phyloP scores from a whole-genome alignment of 2,329 filamentous ascomycete genomes.

The Sclerotinia minor region DNA sequence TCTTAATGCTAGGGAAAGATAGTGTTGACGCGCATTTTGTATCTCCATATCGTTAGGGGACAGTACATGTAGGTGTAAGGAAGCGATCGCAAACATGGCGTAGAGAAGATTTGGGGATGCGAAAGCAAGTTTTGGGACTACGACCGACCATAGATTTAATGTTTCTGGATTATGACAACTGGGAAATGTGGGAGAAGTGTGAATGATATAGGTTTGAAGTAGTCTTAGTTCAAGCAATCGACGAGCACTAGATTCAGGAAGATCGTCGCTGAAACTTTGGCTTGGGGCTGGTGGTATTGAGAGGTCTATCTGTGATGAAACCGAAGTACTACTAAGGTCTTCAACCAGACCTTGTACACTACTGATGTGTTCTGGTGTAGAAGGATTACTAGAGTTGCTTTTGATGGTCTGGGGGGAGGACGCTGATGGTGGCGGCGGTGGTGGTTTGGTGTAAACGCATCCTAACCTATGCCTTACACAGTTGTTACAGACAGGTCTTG shows the following conservation, averaged over 20 bases:
- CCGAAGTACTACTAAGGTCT: conserved; percentile 18
- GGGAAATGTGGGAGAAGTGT: conserved; percentile 25
- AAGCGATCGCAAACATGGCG: conserved; percentile 29
- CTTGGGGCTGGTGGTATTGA: conserved; percentile 12
- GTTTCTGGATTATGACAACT: conserved; percentile 23
- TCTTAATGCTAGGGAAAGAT: conserved; percentile 26
- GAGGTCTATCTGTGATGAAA: conserved; percentile 4
- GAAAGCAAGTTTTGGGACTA: conserved; percentile 28
- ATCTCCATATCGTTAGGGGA: conserved; percentile 27
- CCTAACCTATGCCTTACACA: conserved; percentile 29
- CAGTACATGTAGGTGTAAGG: conserved; percentile 26
- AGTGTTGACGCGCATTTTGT: conserved; percentile 26
- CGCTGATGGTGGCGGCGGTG: conserved; percentile 2
- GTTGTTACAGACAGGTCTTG: conserved; percentile 28
- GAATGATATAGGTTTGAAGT: conserved; percentile 27
- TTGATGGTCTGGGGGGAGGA: conserved; percentile 15
- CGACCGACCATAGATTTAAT: conserved; percentile 25
- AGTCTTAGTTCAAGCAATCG: conserved; percentile 30
- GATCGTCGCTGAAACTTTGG: conserved; percentile 19
- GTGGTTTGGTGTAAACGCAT: conserved; percentile 27
- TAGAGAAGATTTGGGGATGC: conserved; percentile 27
- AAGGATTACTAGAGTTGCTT: conserved; percentile 16
- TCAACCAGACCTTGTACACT: conserved; percentile 13
- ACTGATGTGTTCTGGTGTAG: conserved; percentile 3
- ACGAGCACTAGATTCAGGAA: conserved; percentile 27